phyloP scores from a whole-genome alignment of 176 grass and related monocot genomes.

The Puccinellia tenuiflora region DNA sequence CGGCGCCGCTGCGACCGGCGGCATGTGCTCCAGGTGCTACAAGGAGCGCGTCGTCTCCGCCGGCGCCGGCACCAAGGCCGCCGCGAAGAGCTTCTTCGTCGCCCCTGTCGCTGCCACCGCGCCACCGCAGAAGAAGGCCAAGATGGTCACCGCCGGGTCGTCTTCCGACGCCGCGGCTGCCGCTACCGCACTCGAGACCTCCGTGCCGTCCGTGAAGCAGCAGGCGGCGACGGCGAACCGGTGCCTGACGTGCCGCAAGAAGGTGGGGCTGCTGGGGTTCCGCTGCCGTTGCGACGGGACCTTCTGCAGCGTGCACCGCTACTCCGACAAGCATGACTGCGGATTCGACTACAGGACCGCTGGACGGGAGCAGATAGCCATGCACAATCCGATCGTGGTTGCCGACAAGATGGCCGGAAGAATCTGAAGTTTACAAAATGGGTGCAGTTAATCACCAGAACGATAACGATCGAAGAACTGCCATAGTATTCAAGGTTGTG shows the following conservation, averaged over 20 bases:
- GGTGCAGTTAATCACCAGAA: background rate
- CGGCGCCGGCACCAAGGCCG: background rate
- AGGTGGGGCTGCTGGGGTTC: conserved; percentile 55
- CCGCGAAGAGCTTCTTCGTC: background rate
- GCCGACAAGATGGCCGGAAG: conserved; percentile 36
- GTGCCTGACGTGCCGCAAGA: conserved; percentile 51
- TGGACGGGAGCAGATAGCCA: conserved; percentile 39
- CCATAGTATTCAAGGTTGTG: background rate
- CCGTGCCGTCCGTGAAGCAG: background rate
- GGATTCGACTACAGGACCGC: conserved; percentile 51
- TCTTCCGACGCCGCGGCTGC: background rate
- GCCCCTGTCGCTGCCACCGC: background rate
- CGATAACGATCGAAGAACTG: background rate
- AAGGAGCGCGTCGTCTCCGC: background rate
- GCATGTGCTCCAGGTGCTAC: conserved; percentile 58
- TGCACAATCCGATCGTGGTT: conserved; percentile 36
- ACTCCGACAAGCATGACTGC: conserved; percentile 42
- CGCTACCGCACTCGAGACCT: background rate
- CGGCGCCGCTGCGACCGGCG: conserved; percentile 25
- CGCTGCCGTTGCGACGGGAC: conserved; percentile 54
- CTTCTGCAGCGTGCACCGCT: conserved; percentile 46
- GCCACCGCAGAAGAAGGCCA: conserved; percentile 5
- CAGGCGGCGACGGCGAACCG: conserved; percentile 21
- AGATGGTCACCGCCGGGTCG: background rate
- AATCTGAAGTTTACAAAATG: conserved; percentile 11